Percentiles rank a stretch among this genome's conserved stretches.
Conservation (phyloP, 352 stramenopile species). For the Thraustotheca clavata region DNA sequence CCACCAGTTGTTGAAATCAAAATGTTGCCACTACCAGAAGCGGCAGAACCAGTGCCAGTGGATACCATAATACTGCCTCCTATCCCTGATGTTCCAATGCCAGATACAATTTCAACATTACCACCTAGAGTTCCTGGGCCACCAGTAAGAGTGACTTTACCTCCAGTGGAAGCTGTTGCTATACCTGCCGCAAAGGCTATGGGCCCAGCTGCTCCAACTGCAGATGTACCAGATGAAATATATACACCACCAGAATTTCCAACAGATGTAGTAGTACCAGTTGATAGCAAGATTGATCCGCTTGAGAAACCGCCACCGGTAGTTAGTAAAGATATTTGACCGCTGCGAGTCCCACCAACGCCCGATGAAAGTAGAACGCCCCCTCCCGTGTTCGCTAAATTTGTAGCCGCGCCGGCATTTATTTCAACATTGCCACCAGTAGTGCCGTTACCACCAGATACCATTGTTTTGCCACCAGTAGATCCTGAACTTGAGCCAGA, state of each 20-base stretch:
- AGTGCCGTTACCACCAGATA: conserved; percentile 8
- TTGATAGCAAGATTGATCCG: conserved; percentile 27
- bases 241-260: conserved; percentile 30
- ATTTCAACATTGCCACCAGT: conserved; percentile 27
- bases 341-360: conserved; percentile 22
- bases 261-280: conserved; percentile 25
- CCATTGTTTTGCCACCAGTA: conserved; percentile 7
- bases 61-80: conserved; percentile 7
- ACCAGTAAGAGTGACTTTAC: conserved; percentile 30
- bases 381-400: not conserved
- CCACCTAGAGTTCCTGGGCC: conserved; percentile 32
- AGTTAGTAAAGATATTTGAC: conserved; percentile 26
- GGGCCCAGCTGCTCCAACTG: conserved; percentile 31
- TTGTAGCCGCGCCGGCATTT: conserved; percentile 31
- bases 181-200: conserved; percentile 35
- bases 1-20: not conserved
- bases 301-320: conserved; percentile 26
- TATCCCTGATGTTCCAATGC: conserved; percentile 1
- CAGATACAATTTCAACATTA: conserved; percentile 31
- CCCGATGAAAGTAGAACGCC: conserved; percentile 11
- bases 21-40: conserved; percentile 1
- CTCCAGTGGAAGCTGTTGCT: conserved; percentile 20
- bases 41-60: not conserved
- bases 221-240: conserved; percentile 4
- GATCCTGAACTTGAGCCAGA: conserved; percentile 12